Conservation (phyloP, 2,329 filamentous ascomycete species). For the Cladophialophora exuberans region DNA sequence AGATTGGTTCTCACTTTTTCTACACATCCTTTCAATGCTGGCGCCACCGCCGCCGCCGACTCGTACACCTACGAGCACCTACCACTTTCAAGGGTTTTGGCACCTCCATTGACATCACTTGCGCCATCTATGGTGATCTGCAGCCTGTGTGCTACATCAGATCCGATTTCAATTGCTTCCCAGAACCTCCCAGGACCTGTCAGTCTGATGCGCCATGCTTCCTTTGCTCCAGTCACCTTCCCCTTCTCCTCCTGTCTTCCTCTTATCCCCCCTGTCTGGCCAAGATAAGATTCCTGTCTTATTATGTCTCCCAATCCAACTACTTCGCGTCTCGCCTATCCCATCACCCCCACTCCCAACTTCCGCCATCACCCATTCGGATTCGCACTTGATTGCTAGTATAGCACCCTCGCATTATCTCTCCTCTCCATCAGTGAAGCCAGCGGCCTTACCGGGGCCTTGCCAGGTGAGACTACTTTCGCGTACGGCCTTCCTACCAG, state of each 20-base stretch:
- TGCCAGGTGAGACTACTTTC: neutral
- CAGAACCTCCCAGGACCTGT: too few species aligned
- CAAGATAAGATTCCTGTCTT: constrained; percentile 11
- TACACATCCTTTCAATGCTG: neutral
- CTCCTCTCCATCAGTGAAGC: constrained; percentile 1
- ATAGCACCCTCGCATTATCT: neutral
- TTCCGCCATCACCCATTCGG: neutral
- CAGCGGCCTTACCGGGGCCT: too few species aligned
- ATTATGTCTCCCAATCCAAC: neutral
- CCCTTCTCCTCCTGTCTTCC: neutral
- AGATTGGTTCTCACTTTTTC: neutral
- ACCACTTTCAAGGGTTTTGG: neutral
- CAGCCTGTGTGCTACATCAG: too few species aligned
- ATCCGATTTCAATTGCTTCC: neutral
- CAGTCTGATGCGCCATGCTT: neutral
- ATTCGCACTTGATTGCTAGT: too few species aligned
- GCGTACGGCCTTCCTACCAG: too few species aligned
- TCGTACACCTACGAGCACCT: neutral
- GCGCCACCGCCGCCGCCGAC: too few species aligned
- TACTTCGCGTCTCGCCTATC: neutral
- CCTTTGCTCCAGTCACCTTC: neutral
- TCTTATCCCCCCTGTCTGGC: neutral
- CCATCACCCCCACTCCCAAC: constrained; percentile 5
- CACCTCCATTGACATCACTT: neutral
- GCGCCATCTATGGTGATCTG: neutral